These are phyloP conservation scores for Exserohilum turcica DNA, from an alignment of 2,329 filamentous ascomycete genomes.

Conservation along the genomic window DNA sequence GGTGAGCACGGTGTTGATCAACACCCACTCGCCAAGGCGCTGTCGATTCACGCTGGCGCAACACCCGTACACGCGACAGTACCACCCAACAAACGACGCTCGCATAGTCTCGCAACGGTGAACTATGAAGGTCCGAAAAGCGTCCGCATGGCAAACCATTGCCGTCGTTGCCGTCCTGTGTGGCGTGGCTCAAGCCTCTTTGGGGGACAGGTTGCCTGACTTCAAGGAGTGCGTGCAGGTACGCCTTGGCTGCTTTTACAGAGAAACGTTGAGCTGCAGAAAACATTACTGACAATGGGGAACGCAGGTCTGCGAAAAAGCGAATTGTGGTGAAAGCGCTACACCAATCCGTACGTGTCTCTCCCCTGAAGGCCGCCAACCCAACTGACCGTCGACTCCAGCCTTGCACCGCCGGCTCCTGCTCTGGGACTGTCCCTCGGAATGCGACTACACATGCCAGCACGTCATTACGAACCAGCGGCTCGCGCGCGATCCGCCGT, in stretches of 20 bases:
- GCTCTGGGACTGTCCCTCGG: slow-evolving; percentile 87
- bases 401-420: slow-evolving; percentile 84
- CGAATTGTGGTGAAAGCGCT: slow-evolving; percentile 76
- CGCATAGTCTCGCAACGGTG: not conserved
- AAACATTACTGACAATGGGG: slow-evolving; percentile 19
- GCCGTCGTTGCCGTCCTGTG: slow-evolving; percentile 34
- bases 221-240: slow-evolving; percentile 84
- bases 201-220: slow-evolving; percentile 83
- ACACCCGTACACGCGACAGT: not conserved
- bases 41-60: slow-evolving; percentile 3
- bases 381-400: slow-evolving; percentile 46
- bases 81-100: slow-evolving; percentile 1
- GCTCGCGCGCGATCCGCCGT: slow-evolving; percentile 66
- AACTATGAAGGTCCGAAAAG: slow-evolving; percentile 36
- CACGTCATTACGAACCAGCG: slow-evolving; percentile 82
- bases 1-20: not conserved
- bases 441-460: slow-evolving; percentile 98
- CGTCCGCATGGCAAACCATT: slow-evolving; percentile 31
- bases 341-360: slow-evolving; percentile 68
- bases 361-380: not conserved
- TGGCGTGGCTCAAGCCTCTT: slow-evolving; percentile 65
- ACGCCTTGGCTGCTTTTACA: not conserved
- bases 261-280: slow-evolving; percentile 49
- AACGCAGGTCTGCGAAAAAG: slow-evolving; percentile 72
- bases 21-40: slow-evolving; percentile 9